These are phyloP conservation scores for Sodiomyces alkalinus DNA, from an alignment of 2,329 filamentous ascomycete genomes.

Conservation along the genomic window DNA sequence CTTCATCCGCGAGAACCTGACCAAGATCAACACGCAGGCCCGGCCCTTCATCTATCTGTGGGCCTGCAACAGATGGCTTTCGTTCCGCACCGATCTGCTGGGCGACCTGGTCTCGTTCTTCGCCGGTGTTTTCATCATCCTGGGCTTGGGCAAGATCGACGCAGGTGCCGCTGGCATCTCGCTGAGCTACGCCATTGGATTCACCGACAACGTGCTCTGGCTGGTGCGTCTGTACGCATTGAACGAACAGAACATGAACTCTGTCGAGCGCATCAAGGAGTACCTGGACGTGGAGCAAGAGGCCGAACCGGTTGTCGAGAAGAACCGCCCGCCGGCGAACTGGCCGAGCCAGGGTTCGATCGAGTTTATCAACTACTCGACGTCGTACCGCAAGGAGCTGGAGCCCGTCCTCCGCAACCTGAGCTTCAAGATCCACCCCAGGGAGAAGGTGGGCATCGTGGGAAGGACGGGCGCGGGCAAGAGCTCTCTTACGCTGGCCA, in stretches of 20 bases:
- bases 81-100: conserved; percentile 78
- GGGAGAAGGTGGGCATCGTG: conserved; percentile 91
- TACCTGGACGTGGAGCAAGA: conserved; percentile 96
- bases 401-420: conserved; percentile 75
- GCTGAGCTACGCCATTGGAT: conserved; percentile 88
- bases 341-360: conserved; percentile 82
- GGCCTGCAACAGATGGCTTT: conserved; percentile 93
- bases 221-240: conserved; percentile 84
- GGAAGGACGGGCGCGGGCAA: conserved; percentile 93
- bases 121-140: conserved; percentile 77
- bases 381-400: conserved; percentile 74
- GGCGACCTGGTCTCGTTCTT: conserved; percentile 90
- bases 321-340: conserved; percentile 58
- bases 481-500: conserved; percentile 80
- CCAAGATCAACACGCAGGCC: conserved; percentile 77
- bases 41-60: conserved; percentile 93
- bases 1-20: conserved; percentile 84
- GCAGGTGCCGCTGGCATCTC: conserved; percentile 87
- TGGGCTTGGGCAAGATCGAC: conserved; percentile 70
- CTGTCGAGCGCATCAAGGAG: conserved; percentile 92
- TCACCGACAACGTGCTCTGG: conserved; percentile 95
- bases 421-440: conserved; percentile 70
- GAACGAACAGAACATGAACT: conserved; percentile 99
- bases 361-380: conserved; percentile 79
- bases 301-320: conserved; percentile 60